Evolutionary conservation across 2,329 filamentous ascomycete species (phyloP), one percentile per base, ranked within the genome.

Genomic region (Fusarium concolor): DNA sequence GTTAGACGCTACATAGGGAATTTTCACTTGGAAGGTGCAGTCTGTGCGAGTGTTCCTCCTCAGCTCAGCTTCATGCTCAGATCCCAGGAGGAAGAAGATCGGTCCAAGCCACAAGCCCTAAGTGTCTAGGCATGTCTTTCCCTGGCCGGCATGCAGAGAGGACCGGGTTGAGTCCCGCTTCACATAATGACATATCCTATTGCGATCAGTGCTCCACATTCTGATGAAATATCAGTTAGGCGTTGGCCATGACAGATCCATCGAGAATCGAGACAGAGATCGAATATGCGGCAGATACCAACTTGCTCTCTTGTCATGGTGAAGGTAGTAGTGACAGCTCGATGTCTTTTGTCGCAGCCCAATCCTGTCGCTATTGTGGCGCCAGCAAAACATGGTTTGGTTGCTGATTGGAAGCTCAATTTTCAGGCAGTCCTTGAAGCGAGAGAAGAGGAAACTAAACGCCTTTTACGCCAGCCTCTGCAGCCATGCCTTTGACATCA

Each of bases 381-480:
- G 43, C 46, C 52, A 54, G 65, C 54, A 31, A 56, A 49, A 62
- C 41, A 52, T 57, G 33, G 52, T 52, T 62, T 56, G 42, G 38
- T 49, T 55, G 52, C 60, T 67, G 57, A 62, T 71, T 69, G 56
- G 68, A 50, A 45, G 38, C 18, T 29, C 35, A 52, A 43, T 35
- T 18, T 61, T 51, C 65, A 62, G 52, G 55, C 17, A 44, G 22
- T 62, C 52, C 49, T 29, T 47, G 35, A 56, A 43, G 59, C 28
- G 73, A 71, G 74, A 60, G 58, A 76, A 76, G 74, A 74, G 75
- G 39, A 69, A 77, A 75, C 75, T 71, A 66, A 43, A 37, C 50
- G 29, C 38, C 46, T 49, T 56, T 61, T 62, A 49, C 57, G 51
- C 42, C 51, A 47, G 46, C 38, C 39, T 55, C 42, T 62, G 66